A percentile compares a stretch with the other conserved stretches of the same genome.
Conservation (phyloP, 2,329 filamentous ascomycete species). For the Colletotrichum theobromicola region DNA sequence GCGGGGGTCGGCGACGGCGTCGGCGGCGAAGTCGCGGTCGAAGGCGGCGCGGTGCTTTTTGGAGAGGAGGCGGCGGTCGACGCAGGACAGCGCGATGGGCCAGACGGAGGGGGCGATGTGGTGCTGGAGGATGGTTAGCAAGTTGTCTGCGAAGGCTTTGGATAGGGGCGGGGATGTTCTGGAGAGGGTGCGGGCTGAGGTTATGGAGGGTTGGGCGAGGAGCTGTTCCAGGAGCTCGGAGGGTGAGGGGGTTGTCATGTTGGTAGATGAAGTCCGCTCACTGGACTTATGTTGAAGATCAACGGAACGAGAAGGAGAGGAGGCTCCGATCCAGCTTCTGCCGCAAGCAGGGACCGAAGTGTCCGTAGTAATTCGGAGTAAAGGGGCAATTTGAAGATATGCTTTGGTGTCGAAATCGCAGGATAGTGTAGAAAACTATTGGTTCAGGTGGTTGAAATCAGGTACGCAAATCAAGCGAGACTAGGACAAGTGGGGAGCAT, state of each 20-base stretch:
- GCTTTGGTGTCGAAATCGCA: accelerated
- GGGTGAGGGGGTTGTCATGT: neutral
- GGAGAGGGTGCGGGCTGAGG: neutral
- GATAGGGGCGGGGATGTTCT: neutral
- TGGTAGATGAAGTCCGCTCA: neutral
- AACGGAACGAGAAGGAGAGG: neutral
- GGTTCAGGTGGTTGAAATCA: neutral
- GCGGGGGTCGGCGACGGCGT: neutral
- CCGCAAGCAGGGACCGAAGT: neutral
- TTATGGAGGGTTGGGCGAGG: neutral
- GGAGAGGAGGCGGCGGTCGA: neutral
- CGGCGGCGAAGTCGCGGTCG: neutral
- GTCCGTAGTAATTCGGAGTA: neutral
- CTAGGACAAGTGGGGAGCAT: neutral
- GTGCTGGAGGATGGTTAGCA: neutral
- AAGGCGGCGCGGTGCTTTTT: neutral
- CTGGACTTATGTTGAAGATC: accelerated
- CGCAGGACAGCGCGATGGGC: neutral
- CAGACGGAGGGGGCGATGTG: neutral
- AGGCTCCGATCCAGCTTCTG: accelerated
- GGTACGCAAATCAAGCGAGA: neutral
- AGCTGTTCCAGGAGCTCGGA: neutral
- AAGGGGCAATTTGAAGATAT: neutral
- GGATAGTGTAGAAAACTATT: accelerated
- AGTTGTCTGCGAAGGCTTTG: neutral